Evolutionary conservation across 352 stramenopile species (phyloP).

Genomic region (Phytophthora litchii): DNA sequence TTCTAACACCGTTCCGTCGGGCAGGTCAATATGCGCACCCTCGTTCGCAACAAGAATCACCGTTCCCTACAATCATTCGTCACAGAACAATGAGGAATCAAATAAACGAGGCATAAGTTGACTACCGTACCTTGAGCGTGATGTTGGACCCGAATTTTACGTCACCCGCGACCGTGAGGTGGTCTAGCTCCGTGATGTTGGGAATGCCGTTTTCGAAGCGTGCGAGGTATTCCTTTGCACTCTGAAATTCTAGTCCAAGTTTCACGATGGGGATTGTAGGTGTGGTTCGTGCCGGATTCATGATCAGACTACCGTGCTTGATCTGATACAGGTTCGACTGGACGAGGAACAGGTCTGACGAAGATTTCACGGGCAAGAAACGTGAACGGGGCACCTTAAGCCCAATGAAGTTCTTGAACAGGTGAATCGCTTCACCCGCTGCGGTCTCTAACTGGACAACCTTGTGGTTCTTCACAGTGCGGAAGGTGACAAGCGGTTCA

Average conservation of each 20-base stretch:
- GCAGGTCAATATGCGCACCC: conserved; percentile 93
- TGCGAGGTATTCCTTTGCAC: conserved; percentile 85
- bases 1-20: conserved; percentile 92
- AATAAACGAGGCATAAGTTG: neutral
- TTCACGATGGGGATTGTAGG: conserved; percentile 93
- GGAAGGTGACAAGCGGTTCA: conserved; percentile 93
- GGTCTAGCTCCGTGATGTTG: conserved; percentile 94
- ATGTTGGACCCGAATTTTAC: conserved; percentile 94
- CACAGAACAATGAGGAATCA: conserved; percentile 1
- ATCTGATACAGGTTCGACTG: conserved; percentile 94
- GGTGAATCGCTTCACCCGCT: conserved; percentile 98
- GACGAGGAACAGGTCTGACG: conserved; percentile 96
- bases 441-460: conserved; percentile 96
- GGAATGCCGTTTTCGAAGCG: conserved; percentile 90
- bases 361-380: conserved; percentile 99
- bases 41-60: conserved; percentile 96
- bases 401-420: conserved; percentile 97
- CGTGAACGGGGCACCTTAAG: conserved; percentile 96
- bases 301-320: conserved; percentile 91
- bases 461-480: conserved; percentile 96
- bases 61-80: conserved; percentile 69
- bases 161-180: conserved; percentile 93
- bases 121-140: conserved; percentile 77
- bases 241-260: conserved; percentile 92
- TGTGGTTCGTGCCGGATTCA: conserved; percentile 83